phyloP scores from a whole-genome alignment of 805 yeast genomes.

The Starmerella vitae region DNA sequence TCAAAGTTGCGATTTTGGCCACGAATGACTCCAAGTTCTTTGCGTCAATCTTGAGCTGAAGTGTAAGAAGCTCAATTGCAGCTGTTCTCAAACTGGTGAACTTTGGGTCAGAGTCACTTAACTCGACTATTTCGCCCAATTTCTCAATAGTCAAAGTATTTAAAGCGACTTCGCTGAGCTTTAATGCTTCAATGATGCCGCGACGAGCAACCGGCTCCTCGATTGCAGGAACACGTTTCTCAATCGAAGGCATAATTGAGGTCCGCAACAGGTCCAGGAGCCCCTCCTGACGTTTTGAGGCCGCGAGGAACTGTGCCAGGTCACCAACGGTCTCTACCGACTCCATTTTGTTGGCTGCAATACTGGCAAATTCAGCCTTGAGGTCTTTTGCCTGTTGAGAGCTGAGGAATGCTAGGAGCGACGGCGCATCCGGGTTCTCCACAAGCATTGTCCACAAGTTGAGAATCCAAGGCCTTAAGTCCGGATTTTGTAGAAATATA shows the following conservation, averaged over 20 bases:
- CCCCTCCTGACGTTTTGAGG: conserved; percentile 28
- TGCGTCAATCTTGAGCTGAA: conserved; percentile 4
- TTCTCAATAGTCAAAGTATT: conserved; percentile 2
- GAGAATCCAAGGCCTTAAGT: conserved; percentile 40
- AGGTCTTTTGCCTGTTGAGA: conserved; percentile 46
- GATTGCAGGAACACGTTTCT: conserved; percentile 5
- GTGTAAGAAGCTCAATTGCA: conserved; percentile 8
- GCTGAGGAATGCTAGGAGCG: conserved; percentile 70
- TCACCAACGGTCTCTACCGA: conserved; percentile 7
- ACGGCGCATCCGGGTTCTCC: conserved; percentile 43
- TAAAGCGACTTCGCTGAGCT: conserved; percentile 2
- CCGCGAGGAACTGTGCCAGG: conserved; percentile 11
- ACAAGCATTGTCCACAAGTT: conserved; percentile 26
- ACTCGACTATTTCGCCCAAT: conserved; percentile 1
- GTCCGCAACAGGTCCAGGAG: conserved; percentile 25
- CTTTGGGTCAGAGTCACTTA: neutral
- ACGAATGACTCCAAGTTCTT: neutral
- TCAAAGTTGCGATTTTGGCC: neutral
- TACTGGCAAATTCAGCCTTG: conserved; percentile 44
- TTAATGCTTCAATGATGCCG: conserved; percentile 13
- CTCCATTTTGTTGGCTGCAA: conserved; percentile 39
- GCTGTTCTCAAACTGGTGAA: neutral
- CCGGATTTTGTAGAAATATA: conserved; percentile 39
- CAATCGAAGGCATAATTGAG: conserved; percentile 7
- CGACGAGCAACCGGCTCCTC: conserved; percentile 8